phyloP scores from a whole-genome alignment of 345 rosid genomes.

The Eucalyptus virginea region DNA sequence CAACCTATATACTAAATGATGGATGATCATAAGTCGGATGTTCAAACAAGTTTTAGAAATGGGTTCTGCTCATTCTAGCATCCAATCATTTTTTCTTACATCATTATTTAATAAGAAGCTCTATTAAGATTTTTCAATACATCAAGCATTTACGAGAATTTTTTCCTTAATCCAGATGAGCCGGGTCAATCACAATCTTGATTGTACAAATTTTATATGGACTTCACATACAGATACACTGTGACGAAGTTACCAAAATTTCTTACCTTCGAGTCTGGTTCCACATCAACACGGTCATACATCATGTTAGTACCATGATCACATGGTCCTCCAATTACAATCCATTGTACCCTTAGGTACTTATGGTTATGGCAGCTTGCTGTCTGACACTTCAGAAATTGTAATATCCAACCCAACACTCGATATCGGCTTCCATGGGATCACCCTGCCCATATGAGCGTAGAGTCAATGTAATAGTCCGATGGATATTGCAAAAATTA shows the following conservation, averaged over 20 bases:
- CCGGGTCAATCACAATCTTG: neutral
- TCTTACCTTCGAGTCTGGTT: neutral
- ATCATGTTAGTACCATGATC: neutral
- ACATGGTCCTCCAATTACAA: neutral
- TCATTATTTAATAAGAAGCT: neutral
- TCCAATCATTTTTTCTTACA: neutral
- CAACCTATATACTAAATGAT: neutral
- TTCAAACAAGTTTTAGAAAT: neutral
- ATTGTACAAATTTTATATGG: neutral
- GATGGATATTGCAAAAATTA: neutral
- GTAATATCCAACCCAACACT: neutral
- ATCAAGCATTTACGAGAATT: neutral
- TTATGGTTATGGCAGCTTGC: too few relatives aligned
- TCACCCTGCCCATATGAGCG: neutral
- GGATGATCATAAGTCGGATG: neutral
- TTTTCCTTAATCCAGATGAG: neutral
- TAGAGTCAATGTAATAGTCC: neutral
- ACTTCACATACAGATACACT: neutral
- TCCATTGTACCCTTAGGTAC: neutral
- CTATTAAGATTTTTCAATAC: neutral
- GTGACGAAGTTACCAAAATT: neutral
- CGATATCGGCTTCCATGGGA: neutral
- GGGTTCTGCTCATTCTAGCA: neutral
- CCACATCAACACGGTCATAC: neutral
- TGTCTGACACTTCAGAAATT: neutral